Conservation (phyloP, 1,284 basidiomycete genomes). For the Rhizoctonia solani region DNA sequence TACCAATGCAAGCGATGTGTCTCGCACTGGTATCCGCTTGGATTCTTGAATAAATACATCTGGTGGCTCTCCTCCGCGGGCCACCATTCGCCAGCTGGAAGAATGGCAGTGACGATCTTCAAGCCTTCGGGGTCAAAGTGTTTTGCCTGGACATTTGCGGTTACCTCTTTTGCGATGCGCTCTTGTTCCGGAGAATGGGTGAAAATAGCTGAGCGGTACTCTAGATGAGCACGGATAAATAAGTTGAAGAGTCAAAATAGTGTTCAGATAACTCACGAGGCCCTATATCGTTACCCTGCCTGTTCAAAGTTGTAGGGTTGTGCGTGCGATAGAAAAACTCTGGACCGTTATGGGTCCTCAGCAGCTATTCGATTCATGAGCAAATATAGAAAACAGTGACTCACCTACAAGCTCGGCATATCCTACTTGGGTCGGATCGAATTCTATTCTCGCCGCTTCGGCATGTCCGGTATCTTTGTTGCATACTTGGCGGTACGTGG, state of each 20-base stretch:
- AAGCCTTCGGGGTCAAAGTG: constrained; percentile 74
- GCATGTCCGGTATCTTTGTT: constrained; percentile 84
- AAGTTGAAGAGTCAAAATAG: background rate
- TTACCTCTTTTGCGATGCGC: constrained; percentile 75
- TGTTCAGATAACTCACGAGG: constrained; percentile 64
- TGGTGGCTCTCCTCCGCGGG: constrained; percentile 80
- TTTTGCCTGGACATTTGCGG: constrained; percentile 82
- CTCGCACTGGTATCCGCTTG: constrained; percentile 60
- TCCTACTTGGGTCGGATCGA: constrained; percentile 74
- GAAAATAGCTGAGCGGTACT: constrained; percentile 95
- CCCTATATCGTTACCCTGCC: constrained; percentile 77
- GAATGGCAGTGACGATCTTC: constrained; percentile 80
- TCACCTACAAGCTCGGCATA: constrained; percentile 83
- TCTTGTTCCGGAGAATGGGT: constrained; percentile 77
- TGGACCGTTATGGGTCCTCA: constrained; percentile 44
- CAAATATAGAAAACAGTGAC: constrained; percentile 44
- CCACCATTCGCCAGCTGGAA: constrained; percentile 71
- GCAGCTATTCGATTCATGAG: background rate
- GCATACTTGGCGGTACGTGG: constrained; percentile 79
- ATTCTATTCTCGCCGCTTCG: constrained; percentile 85
- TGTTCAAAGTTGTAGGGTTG: constrained; percentile 84
- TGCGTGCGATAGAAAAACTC: constrained; percentile 96
- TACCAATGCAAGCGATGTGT: constrained; percentile 60
- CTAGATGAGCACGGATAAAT: constrained; percentile 48
- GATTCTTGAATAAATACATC: constrained; percentile 75